These are phyloP conservation scores for Cytospora chrysosperma DNA, from an alignment of 2,329 filamentous ascomycete species.

Conservation along the genomic window DNA sequence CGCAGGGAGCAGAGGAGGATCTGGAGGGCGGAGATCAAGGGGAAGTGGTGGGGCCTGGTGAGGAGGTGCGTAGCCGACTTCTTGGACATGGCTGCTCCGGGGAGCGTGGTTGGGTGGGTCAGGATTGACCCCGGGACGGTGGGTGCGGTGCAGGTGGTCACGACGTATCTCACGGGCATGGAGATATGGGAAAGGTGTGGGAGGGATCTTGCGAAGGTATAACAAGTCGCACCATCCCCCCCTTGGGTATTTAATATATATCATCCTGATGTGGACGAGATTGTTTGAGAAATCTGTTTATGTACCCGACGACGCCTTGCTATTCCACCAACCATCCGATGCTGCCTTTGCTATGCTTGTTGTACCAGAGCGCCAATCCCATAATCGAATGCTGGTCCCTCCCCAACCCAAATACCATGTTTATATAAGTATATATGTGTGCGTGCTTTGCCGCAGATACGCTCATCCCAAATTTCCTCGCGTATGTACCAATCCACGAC, in stretches of 20 bases:
- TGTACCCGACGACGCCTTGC: conserved; percentile 24
- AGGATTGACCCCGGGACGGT: conserved; percentile 50
- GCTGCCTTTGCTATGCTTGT: not conserved
- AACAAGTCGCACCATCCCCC: not conserved
- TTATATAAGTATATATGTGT: no score
- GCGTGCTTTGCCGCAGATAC: not conserved
- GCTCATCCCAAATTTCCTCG: not conserved
- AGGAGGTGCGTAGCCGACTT: conserved; percentile 55
- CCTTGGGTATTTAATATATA: not conserved
- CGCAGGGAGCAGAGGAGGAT: conserved; percentile 35
- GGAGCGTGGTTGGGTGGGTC: conserved; percentile 60
- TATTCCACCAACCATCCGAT: not conserved
- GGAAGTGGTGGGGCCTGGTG: conserved; percentile 37
- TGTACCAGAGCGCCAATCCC: not conserved
- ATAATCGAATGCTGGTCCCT: not conserved
- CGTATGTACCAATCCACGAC: not conserved
- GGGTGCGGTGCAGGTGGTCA: conserved; percentile 58
- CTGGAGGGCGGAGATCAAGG: conserved; percentile 33
- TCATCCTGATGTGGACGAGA: not conserved
- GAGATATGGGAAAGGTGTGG: conserved; percentile 60
- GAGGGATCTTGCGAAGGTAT: conserved; percentile 6
- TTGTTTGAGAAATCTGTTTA: not conserved
- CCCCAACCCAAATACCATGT: not conserved
- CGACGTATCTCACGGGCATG: conserved; percentile 59
- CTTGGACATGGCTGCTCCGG: conserved; percentile 64